A percentile compares a stretch with the other conserved stretches of the same genome.
Evolutionary conservation across 176 grass and related monocot species (phyloP).

Genomic region (Eragrostis curvula): DNA sequence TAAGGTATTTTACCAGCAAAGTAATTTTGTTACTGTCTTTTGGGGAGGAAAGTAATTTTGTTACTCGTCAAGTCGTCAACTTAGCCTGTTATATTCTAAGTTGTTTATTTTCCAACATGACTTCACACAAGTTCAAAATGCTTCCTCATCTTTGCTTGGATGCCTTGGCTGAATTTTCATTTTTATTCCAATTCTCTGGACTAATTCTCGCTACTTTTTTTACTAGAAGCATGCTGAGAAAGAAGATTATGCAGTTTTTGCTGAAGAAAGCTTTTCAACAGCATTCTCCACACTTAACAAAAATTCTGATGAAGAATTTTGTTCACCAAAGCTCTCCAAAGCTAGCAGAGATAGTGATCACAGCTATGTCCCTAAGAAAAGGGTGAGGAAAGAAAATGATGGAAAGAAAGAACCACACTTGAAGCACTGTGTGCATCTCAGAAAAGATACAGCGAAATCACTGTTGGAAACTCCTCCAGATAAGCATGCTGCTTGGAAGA

Average conservation of each 20-base stretch:
- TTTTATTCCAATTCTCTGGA: conserved; percentile 12
- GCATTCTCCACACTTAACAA: not conserved
- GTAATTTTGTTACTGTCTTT: no score
- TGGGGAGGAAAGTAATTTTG: no score
- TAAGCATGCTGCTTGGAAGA: not conserved
- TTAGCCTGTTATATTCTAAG: not conserved
- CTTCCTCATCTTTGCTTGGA: no score
- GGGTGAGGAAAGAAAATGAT: not conserved
- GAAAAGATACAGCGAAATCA: conserved; percentile 2
- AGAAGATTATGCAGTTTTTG: not conserved
- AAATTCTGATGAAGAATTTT: not conserved
- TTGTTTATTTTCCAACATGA: not conserved
- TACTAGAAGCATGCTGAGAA: conserved; percentile 33
- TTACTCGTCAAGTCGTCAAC: not conserved
- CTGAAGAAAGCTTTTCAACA: conserved; percentile 2
- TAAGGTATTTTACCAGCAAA: conserved; percentile 27
- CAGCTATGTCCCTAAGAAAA: conserved; percentile 23
- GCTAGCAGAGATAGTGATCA: conserved; percentile 1
- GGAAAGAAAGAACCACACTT: not conserved
- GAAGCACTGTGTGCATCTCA: not conserved
- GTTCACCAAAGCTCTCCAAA: not conserved
- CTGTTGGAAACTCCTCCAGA: not conserved
- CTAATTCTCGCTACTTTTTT: conserved; percentile 15
- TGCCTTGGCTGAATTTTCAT: not conserved
- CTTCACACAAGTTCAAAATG: conserved; percentile 25